Evolutionary conservation across 2,329 filamentous ascomycete species (phyloP), one percentile per base, ranked within the genome.

Genomic region (Fusarium illudens): DNA sequence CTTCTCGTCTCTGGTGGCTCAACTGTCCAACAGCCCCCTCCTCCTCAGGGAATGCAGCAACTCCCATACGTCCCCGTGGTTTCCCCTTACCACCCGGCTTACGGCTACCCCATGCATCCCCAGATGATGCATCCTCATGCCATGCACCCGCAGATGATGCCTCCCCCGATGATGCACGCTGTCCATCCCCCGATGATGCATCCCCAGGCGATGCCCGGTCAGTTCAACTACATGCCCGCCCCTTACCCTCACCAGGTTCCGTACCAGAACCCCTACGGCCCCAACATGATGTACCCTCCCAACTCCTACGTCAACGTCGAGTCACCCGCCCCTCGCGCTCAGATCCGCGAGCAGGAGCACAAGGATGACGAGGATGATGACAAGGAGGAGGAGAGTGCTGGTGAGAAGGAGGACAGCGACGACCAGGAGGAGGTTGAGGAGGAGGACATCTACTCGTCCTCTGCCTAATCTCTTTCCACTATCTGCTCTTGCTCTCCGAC

Each of bases 201-300:
- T 17, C 13, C 58, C 13, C 52, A 57, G 20, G 36, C 30, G 15
- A 62, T 65, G 37, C n/a, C 37, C n/a, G 30, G 19, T 5, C 44
- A 53, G 15, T 59, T 52, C 2, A 20, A n/a, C 0, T 65, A 65
- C 6, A 62, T 63, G 58, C 46, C 46, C 8, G 25, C 32, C 5
- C 22, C 42, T 1, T 60, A 51, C 2, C 20, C 30, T 5, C 48
- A 30, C 5, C 49, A 58, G 10, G 4, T 27, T n/a, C 62, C 54
- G 5, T 56, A 53, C 22, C 60, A 48, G 12, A 25, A 17, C 12
- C 17, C 32, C 19, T 52, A 64, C 15, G 58, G 19, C 10, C 11
- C 37, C 37, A 30, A 29, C 22, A 29, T 29, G 37, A 25, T 42
- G 37, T 48, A 48, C 25, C 10, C 15, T 3, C 15, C 22, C 10